A percentile compares a stretch with the other conserved stretches of the same genome.
These are phyloP conservation scores for Chrysosporium queenslandicum DNA, from an alignment of 2,329 filamentous ascomycete species.

Conservation along the genomic window DNA sequence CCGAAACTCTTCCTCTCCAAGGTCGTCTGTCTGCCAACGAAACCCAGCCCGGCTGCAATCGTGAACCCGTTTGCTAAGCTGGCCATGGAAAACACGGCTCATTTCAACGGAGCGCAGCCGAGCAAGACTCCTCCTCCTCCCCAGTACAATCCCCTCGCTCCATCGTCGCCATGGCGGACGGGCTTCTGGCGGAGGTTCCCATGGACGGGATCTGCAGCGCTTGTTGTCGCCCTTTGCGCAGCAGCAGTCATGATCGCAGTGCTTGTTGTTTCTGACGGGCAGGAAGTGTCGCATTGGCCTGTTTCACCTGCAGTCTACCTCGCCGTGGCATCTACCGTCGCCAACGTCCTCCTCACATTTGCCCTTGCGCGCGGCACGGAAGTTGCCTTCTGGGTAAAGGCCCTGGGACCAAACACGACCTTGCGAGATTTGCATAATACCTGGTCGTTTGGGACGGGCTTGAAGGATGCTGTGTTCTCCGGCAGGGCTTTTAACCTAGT, in stretches of 20 bases:
- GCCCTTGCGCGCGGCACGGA: neutral
- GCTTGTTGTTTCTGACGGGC: neutral
- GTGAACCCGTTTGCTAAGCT: too few relatives aligned
- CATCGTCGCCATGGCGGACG: neutral
- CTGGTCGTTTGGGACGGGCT: slow-evolving; percentile 1
- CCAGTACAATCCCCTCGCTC: neutral
- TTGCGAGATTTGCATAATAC: neutral
- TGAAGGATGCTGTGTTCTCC: neutral
- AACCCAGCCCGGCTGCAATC: too few relatives aligned
- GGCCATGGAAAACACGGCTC: neutral
- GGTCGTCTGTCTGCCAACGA: too few relatives aligned
- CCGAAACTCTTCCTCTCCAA: too few relatives aligned
- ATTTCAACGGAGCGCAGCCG: neutral
- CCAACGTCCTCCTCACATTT: neutral
- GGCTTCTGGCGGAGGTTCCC: slow-evolving; percentile 1
- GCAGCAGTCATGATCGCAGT: neutral
- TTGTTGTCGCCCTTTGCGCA: neutral
- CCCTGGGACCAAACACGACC: neutral
- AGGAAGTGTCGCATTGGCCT: neutral
- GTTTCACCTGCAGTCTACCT: neutral
- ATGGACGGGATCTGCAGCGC: neutral
- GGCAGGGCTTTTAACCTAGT: neutral
- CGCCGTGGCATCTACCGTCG: neutral
- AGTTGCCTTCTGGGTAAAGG: neutral
- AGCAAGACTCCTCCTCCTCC: neutral